Base-by-base conservation (phyloP, 768 basidiomycete genomes). In the Kwoniella sp. region DNA sequence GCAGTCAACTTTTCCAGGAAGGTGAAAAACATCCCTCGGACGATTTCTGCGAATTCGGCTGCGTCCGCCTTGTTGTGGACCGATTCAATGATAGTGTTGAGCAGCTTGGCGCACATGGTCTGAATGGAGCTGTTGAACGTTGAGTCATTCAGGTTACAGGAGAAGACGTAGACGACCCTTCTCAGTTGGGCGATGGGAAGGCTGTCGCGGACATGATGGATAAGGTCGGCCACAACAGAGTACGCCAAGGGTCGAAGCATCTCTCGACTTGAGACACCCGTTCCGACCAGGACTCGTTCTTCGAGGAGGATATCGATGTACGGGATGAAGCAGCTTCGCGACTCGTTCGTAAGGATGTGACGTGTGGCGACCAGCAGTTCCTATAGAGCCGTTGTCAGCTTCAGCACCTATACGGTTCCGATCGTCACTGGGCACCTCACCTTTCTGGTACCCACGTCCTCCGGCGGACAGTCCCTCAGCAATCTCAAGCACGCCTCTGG, bases 311-410 rank as follows among this genome's bases (percentile, higher is more conserved):
- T 88, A 73, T 93, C 89, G 40, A 96, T 80, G 56, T 89, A 84
- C 1, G 83, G 80, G 31, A 93, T 77, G 42, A 96, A 81, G 14
- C 85, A 85, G 34, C 83, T 80, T 41, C 89, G 80, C 64, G 89
- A 84, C 14, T 84, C 81, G 12, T 85, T 86, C 14, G 81, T 83
- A 57, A 91, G 81, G 19, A 98, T 81, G 74, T 98, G 92, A 36
- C 93, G 82, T 45, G 93, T 85, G 10, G 91, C 90, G 11, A 93
- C 85, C 78, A 93, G 83, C 42, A 96, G 77, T 69, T 98, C 93
- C 89, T 92, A 67, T 6, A 25, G 19, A 29, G 19, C 19, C 1
- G 5, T 5, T 11, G 20, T 42, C 40, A 42, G 40, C 37, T 42
- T 8, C 20, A 23, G 15, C 11, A n/a, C n/a, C n/a, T n/a, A n/a